Percentiles rank a stretch among this genome's conserved stretches.
Conservation (phyloP, 2,329 filamentous ascomycete genomes). For the Stachybotrys chartarum region DNA sequence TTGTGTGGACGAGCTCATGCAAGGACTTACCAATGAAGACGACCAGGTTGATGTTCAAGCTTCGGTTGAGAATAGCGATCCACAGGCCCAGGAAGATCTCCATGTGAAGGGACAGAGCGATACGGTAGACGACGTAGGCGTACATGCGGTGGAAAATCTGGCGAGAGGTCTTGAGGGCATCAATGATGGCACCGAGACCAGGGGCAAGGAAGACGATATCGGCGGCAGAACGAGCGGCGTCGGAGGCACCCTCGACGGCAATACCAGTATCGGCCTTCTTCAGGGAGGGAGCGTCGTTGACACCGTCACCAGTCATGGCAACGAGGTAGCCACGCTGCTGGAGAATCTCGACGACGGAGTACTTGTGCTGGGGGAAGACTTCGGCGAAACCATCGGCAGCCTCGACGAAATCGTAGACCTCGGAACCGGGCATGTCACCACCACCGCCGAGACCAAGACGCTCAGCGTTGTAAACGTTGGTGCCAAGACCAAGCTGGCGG, state of each 20-base stretch:
- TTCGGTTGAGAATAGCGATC: slow-evolving; percentile 82
- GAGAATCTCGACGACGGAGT: slow-evolving; percentile 86
- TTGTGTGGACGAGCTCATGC: background rate
- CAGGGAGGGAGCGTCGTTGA: slow-evolving; percentile 86
- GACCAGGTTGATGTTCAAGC: slow-evolving; percentile 77
- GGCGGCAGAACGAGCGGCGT: slow-evolving; percentile 83
- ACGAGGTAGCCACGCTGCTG: slow-evolving; percentile 90
- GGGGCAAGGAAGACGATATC: slow-evolving; percentile 93
- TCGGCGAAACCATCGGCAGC: slow-evolving; percentile 92
- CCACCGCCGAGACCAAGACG: slow-evolving; percentile 83
- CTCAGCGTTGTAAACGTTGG: slow-evolving; percentile 91
- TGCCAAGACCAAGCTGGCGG: slow-evolving; percentile 83
- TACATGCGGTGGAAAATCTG: slow-evolving; percentile 98
- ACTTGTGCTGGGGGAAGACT: slow-evolving; percentile 94
- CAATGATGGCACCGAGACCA: slow-evolving; percentile 86
- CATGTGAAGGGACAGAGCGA: slow-evolving; percentile 82
- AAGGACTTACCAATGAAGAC: slow-evolving; percentile 54
- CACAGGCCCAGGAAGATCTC: slow-evolving; percentile 88
- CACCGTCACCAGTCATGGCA: slow-evolving; percentile 94
- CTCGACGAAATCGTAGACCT: slow-evolving; percentile 93
- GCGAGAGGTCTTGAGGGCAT: slow-evolving; percentile 84
- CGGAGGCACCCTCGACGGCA: slow-evolving; percentile 85
- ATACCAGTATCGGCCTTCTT: slow-evolving; percentile 97
- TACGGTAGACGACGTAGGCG: slow-evolving; percentile 92
- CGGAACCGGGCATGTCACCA: slow-evolving; percentile 87